phyloP scores from a whole-genome alignment of 2,329 filamentous ascomycete genomes.

The Coleophoma eucalyptorum region DNA sequence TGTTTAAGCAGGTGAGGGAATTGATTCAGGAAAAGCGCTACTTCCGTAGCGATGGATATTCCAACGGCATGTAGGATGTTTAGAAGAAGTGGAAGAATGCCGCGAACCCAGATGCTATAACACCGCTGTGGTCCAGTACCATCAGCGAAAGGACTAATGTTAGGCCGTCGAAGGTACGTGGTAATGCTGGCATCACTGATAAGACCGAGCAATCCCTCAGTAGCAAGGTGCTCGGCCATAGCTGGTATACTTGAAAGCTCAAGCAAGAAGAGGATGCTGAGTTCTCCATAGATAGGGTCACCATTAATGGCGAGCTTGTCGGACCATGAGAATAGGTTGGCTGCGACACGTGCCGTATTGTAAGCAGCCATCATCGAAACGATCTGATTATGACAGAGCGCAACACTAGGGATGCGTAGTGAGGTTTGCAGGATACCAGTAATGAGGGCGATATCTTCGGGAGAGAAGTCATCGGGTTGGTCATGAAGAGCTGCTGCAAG shows the following conservation, averaged over 20 bases:
- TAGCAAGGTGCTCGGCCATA: conserved; percentile 85
- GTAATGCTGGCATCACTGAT: conserved; percentile 77
- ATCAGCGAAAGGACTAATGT: conserved; percentile 76
- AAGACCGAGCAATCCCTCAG: conserved; percentile 77
- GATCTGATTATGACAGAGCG: conserved; percentile 67
- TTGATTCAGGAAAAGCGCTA: conserved; percentile 83
- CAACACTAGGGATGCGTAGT: conserved; percentile 72
- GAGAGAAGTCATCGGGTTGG: conserved; percentile 57
- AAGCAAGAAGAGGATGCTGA: conserved; percentile 84
- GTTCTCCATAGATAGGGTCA: conserved; percentile 89
- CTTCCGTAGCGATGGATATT: conserved; percentile 75
- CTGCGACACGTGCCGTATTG: conserved; percentile 74
- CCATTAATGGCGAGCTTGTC: conserved; percentile 73
- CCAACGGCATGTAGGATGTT: conserved; percentile 84
- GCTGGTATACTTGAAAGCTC: conserved; percentile 78
- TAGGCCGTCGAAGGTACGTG: conserved; percentile 67
- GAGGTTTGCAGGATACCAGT: conserved; percentile 86
- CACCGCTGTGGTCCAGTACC: conserved; percentile 65
- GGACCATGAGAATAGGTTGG: conserved; percentile 89
- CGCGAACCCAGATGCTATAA: conserved; percentile 87
- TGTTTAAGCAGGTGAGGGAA: conserved; percentile 76
- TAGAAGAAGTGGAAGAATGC: conserved; percentile 80
- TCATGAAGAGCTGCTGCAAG: conserved; percentile 82
- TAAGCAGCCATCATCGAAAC: conserved; percentile 67
- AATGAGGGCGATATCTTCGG: conserved; percentile 81